These are phyloP conservation scores for Lactifluus subvellereus DNA, from an alignment of 768 basidiomycete genomes.

Conservation along the genomic window DNA sequence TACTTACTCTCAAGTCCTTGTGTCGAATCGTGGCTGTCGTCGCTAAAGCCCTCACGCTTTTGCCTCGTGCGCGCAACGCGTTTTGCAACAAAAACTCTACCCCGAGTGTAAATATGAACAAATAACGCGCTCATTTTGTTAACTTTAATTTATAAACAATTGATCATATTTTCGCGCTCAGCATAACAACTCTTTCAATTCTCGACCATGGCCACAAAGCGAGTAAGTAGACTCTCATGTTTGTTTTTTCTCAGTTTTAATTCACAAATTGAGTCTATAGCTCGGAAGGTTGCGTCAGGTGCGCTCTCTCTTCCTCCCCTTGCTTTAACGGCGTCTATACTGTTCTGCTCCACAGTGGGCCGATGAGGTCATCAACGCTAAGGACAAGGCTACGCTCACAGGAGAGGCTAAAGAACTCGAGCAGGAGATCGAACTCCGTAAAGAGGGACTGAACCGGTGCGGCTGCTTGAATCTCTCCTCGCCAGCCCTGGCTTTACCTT, in stretches of 20 bases:
- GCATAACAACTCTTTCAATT: no score
- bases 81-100: no score
- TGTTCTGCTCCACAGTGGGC: constrained; percentile 56
- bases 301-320: constrained; percentile 22
- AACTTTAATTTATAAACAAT: neutral
- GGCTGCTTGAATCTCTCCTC: constrained; percentile 27
- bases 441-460: constrained; percentile 66
- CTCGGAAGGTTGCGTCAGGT: constrained; percentile 78
- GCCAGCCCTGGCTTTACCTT: neutral
- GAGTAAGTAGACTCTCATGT: constrained; percentile 3
- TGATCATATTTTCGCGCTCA: neutral
- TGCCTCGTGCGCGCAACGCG: neutral
- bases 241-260: neutral
- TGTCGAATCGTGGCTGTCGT: constrained; percentile 5
- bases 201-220: constrained; percentile 15
- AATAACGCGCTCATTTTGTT: constrained; percentile 13
- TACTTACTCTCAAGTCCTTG: neutral
- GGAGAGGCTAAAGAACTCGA: constrained; percentile 80
- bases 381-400: constrained; percentile 72
- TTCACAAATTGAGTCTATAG: constrained; percentile 32
- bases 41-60: neutral
- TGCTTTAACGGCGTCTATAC: constrained; percentile 3
- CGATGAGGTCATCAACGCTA: constrained; percentile 79
- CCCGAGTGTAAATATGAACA: neutral
- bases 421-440: constrained; percentile 75